Conservation (phyloP, 2,329 filamentous ascomycete genomes). For the Cercospora canescens region DNA sequence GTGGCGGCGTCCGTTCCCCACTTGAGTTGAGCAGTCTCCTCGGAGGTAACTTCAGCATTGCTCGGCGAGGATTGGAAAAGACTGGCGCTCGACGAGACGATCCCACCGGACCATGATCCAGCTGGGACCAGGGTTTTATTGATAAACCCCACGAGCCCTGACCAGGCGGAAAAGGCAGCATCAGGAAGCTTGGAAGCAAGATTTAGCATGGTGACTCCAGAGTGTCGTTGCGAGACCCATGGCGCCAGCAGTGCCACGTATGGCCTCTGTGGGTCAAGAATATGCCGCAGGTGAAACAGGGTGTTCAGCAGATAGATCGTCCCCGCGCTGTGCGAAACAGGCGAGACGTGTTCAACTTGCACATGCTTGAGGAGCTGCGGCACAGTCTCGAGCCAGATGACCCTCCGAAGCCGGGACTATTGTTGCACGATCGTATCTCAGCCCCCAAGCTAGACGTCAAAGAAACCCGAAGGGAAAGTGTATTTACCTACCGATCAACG, state of each 20-base stretch:
- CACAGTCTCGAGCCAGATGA: slow-evolving; percentile 47
- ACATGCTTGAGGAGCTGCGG: slow-evolving; percentile 42
- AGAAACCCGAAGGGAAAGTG: neutral
- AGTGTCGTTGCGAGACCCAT: slow-evolving; percentile 45
- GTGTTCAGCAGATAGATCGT: slow-evolving; percentile 48
- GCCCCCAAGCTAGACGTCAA: neutral
- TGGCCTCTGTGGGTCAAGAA: slow-evolving; percentile 36
- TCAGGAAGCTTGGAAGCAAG: slow-evolving; percentile 32
- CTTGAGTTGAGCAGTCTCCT: slow-evolving; percentile 24
- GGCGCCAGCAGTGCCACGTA: slow-evolving; percentile 39
- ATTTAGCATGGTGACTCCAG: slow-evolving; percentile 32
- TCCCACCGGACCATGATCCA: slow-evolving; percentile 32
- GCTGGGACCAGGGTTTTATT: slow-evolving; percentile 34
- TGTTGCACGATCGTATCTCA: slow-evolving; percentile 6
- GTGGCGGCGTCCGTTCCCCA: slow-evolving; percentile 31
- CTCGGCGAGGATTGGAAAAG: slow-evolving; percentile 20
- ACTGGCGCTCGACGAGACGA: slow-evolving; percentile 26
- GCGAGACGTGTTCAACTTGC: slow-evolving; percentile 39
- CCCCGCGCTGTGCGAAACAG: slow-evolving; percentile 45
- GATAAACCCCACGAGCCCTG: slow-evolving; percentile 35
- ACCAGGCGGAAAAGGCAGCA: slow-evolving; percentile 34
- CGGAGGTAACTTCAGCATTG: neutral
- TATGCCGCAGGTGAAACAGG: slow-evolving; percentile 35
- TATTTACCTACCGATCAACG: slow-evolving; percentile 39
- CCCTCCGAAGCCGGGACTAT: slow-evolving; percentile 47